Evolutionary conservation across 1,284 basidiomycete species (phyloP).

Genomic region (Ganoderma leucocontextum): DNA sequence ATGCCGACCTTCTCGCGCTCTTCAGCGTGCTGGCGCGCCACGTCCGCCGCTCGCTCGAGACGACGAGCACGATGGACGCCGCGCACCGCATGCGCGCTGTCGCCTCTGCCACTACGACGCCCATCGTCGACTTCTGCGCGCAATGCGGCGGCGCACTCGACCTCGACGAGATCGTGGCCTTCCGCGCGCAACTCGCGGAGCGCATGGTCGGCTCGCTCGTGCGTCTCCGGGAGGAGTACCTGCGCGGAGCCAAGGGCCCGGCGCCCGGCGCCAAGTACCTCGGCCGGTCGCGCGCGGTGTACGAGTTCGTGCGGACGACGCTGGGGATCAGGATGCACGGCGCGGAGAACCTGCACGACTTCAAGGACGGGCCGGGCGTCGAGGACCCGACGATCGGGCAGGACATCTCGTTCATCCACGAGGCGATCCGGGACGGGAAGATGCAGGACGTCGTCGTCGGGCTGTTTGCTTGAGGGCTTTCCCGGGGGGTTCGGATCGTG

Average conservation of each 20-base stretch:
- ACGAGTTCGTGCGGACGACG: slow-evolving; percentile 73
- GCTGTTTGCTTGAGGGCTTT: slow-evolving; percentile 56
- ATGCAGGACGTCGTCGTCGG: slow-evolving; percentile 65
- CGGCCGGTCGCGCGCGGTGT: slow-evolving; percentile 69
- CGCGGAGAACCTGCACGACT: slow-evolving; percentile 65
- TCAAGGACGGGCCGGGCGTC: slow-evolving; percentile 62
- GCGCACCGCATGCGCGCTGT: slow-evolving; percentile 70
- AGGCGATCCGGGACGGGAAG: slow-evolving; percentile 79
- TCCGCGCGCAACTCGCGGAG: slow-evolving; percentile 58
- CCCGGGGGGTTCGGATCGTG: too few species aligned
- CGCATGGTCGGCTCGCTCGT: slow-evolving; percentile 56
- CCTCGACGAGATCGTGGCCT: slow-evolving; percentile 51
- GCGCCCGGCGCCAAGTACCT: slow-evolving; percentile 70
- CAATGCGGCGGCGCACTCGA: slow-evolving; percentile 43
- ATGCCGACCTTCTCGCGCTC: slow-evolving; percentile 45
- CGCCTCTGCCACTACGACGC: slow-evolving; percentile 65
- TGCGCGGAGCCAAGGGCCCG: slow-evolving; percentile 59
- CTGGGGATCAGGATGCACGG: slow-evolving; percentile 81
- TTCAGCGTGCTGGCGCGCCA: slow-evolving; percentile 47
- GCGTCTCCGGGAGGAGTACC: slow-evolving; percentile 58
- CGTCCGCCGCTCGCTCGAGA: slow-evolving; percentile 65
- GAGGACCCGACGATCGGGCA: slow-evolving; percentile 72
- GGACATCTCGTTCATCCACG: slow-evolving; percentile 73
- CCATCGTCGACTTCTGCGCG: slow-evolving; percentile 67
- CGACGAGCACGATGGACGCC: slow-evolving; percentile 76